phyloP scores from a whole-genome alignment of 108 stramenopile genomes.

The Cyclotella kingstonii region DNA sequence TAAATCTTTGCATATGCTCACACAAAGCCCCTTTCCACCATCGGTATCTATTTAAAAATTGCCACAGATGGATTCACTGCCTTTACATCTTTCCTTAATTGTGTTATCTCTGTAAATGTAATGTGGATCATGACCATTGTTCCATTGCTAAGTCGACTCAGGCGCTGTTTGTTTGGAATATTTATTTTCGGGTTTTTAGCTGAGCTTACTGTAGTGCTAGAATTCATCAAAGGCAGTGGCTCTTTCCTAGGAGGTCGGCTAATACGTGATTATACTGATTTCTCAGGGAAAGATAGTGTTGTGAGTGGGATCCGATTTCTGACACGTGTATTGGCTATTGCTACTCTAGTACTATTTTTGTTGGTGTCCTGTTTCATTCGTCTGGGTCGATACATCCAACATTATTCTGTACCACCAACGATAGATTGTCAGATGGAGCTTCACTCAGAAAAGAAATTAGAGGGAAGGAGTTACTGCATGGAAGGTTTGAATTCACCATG shows the following conservation, averaged over 20 bases:
- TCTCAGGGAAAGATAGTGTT: constrained; percentile 5
- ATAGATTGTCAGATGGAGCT: too few relatives aligned
- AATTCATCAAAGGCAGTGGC: neutral
- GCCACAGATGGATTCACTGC: constrained; percentile 31
- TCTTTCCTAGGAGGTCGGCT: neutral
- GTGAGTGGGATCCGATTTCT: constrained; percentile 7
- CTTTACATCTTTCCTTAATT: constrained; percentile 26
- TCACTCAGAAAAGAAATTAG: too few relatives aligned
- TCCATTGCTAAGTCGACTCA: constrained; percentile 13
- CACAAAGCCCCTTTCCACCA: constrained; percentile 34
- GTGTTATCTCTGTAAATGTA: constrained; percentile 28
- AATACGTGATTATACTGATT: too few relatives aligned
- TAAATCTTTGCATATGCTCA: constrained; percentile 30
- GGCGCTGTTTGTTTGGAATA: constrained; percentile 21
- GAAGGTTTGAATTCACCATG: too few relatives aligned
- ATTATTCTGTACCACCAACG: too few relatives aligned
- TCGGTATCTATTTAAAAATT: constrained; percentile 25
- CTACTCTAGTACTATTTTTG: neutral
- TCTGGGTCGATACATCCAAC: too few relatives aligned
- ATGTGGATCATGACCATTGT: constrained; percentile 29
- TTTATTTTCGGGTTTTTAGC: constrained; percentile 20
- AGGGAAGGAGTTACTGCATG: too few relatives aligned
- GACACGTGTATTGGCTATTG: constrained; percentile 13
- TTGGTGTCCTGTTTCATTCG: constrained; percentile 19
- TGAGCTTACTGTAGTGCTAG: constrained; percentile 15